Evolutionary conservation across 805 yeast genomes (phyloP).

Genomic region (Teunomyces cretensis): DNA sequence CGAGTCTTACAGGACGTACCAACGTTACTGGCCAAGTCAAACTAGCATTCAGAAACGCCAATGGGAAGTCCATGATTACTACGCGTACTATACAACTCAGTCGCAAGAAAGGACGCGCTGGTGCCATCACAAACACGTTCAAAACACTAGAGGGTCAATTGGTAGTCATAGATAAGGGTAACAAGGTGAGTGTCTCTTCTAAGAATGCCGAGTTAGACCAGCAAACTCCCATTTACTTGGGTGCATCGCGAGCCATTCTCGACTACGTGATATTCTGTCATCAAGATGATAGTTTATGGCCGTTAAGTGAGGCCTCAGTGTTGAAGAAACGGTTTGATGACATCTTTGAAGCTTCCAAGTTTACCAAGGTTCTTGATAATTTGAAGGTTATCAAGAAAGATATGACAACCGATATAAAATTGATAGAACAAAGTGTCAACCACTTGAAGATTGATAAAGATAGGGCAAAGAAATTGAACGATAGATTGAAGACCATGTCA

Average conservation of each 20-base stretch:
- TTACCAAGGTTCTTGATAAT: conserved; percentile 83
- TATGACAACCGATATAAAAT: conserved; percentile 68
- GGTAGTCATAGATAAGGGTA: conserved; percentile 62
- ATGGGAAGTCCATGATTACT: conserved; percentile 75
- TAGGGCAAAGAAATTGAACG: conserved; percentile 60
- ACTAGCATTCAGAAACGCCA: conserved; percentile 74
- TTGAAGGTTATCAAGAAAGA: conserved; percentile 77
- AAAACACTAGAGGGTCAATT: conserved; percentile 91
- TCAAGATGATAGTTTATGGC: conserved; percentile 97
- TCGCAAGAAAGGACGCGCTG: conserved; percentile 46
- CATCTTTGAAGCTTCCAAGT: conserved; percentile 91
- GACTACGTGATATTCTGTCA: conserved; percentile 96
- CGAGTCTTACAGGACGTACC: conserved; percentile 70
- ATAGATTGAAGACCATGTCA: conserved; percentile 45
- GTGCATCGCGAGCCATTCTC: conserved; percentile 82
- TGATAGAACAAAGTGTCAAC: conserved; percentile 75
- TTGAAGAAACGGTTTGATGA: conserved; percentile 94
- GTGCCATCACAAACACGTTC: conserved; percentile 52
- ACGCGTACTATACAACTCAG: conserved; percentile 81
- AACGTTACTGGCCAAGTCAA: conserved; percentile 89
- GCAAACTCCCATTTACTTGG: conserved; percentile 78
- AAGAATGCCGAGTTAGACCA: conserved; percentile 76
- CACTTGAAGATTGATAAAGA: conserved; percentile 73
- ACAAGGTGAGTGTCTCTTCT: conserved; percentile 72
- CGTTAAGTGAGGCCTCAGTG: conserved; percentile 84